Base-by-base conservation (phyloP, 257 asterid species). In the Penstemon eatonii region DNA sequence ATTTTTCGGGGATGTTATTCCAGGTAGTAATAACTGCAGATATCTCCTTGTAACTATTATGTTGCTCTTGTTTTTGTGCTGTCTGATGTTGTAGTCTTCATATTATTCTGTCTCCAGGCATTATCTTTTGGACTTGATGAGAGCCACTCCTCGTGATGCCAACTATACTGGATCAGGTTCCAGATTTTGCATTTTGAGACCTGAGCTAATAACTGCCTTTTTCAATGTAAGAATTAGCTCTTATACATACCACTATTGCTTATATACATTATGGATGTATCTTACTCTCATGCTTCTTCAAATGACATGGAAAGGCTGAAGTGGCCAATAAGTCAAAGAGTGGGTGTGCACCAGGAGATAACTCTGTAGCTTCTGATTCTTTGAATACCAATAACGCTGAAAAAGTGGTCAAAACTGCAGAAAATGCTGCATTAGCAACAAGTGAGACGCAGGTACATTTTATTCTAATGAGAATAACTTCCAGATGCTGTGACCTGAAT, bases 91-190 rank as follows among this genome's bases (percentile, higher is more conserved):
- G 2, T 25, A 25, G 33, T 25, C 33, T 25, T 25, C 33, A 25
- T 2, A 25, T 25, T 25, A 25, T 25, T 25, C 33, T 25, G 33
- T 25, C 33, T 54, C 66, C 86, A 92, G 98, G 86, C 95, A 87
- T 73, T 92, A 92, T 81, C 95, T 92, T 52, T 79, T 92, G 91
- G 96, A 92, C 73, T 77, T 92, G 87, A 87, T 89, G 98, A 89
- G 98, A 79, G 94, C 82, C 83, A 92, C 98, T 76, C 98, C 98
- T 67, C 97, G 98, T 69, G 98, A 43, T 43, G 8, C 46, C 46
- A 43, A 43, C 46, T 8, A 4, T 43, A 43, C 46, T 43, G 46
- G 46, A 4, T 43, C 46, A 43, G 46, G 46, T 43, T 43, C 46
- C 46, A 43, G 46, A 43, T 43, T 43, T 43, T 43, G 46, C 46